Evolutionary conservation across 495 filamentous ascomycete species (phyloP), one percentile per base, ranked within the genome.

Genomic region (Aspergillus cristatus): DNA sequence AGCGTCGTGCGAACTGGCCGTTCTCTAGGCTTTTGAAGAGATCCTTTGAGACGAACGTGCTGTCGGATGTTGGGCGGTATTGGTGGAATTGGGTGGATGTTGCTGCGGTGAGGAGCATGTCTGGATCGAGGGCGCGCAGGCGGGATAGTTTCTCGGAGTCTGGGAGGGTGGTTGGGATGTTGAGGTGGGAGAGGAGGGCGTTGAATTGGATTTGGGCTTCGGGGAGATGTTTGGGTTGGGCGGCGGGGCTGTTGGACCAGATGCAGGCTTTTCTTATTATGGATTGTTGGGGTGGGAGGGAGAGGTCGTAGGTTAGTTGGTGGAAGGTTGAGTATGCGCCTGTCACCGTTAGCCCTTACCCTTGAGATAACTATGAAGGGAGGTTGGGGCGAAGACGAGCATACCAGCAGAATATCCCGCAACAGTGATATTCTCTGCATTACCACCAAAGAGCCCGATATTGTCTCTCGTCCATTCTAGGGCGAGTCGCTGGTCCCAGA

Each of bases 391-490:
- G 3, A n/a, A 18, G 31, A 14, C 6, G 7, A 18, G 14, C 35
- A 25, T 51, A 67, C 63, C 64, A 24, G 81, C 81, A 43, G 76
- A 81, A 34, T 75, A 62, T 6, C 81, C 81, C 50, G 79, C 71
- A 25, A 84, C 54, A 0, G 79, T 84, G 24, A 86, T 70, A 40
- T 78, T 72, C 8, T 67, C 56, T 1, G 67, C 54, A 54, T 85
- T 72, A 2, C 82, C 81, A 0, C 78, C 78, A 48, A 86, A 78
- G 0, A 65, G 60, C 14, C 51, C 58, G 31, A 77, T 71, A 49
- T 81, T 79, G 24, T 75, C 63, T 43, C 65, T 58, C 1, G 79
- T 74, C 81, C 81, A 86, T 55, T 79, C 67, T 14, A 86, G 57
- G 31, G 75, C 56, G 18, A 75, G 48, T 41, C 72, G 65, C 49